Base-by-base conservation (phyloP, 2,329 filamentous ascomycete genomes). In the Grosmannia clavigera region DNA sequence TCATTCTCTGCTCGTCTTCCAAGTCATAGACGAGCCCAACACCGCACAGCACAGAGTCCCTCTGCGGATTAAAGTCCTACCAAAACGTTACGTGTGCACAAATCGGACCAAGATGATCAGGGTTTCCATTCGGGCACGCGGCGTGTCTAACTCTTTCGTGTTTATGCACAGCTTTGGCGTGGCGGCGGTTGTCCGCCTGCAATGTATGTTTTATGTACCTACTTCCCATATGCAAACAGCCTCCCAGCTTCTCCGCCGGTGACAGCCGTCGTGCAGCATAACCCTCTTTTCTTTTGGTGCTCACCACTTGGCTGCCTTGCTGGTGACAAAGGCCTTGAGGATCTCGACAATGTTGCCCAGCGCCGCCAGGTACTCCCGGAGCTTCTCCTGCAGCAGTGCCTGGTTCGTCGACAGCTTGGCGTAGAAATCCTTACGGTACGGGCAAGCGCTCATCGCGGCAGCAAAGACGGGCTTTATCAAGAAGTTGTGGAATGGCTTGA, bases 361-460 rank as follows among this genome's bases (percentile, higher is more conserved):
- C 10, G 87, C 83, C n/a, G 74, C 76, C 63, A 97, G 78, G 81
- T 92, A 96, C 64, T 77, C 75, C 66, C 79, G 75, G 68, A 96
- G 73, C 69, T 88, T 83, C 60, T 74, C 70, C 57, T 78, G 67
- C 56, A 94, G 86, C 73, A 86, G 82, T 35, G 70, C 74, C 48
- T 81, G 73, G 69, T 89, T 82, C 25, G 78, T 76, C 46, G 88
- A 91, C 52, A 99, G 79, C 82, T 96, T 96, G 65, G 75, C 75
- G 72, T 96, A 97, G 72, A 99, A 97, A 74, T 92, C 89, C 72
- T 89, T 90, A 67, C 92, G 84, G 80, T 96, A 96, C 1, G 94
- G 94, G 66, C 88, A 92, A 22, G 91, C 92, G 67, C 83, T 83
- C 91, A 99, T 96, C 72, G 92, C 92, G 63, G 91, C 87, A 67